Evolutionary conservation across 805 yeast genomes (phyloP).

Genomic region (Lachancea kluyveri): DNA sequence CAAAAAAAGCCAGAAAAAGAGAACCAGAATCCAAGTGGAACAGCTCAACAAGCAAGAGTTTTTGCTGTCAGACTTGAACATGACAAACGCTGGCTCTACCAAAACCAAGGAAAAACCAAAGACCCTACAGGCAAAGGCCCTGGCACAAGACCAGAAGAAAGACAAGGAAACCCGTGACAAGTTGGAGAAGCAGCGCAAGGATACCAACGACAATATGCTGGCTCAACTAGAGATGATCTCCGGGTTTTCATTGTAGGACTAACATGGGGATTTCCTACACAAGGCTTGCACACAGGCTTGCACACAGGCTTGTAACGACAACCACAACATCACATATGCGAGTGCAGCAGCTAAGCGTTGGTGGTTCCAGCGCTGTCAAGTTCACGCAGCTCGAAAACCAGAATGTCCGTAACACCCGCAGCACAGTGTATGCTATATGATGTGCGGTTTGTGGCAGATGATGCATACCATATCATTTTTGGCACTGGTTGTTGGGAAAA

Average conservation of each 20-base stretch:
- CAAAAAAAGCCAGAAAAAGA: constrained; percentile 17
- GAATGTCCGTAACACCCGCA: too few relatives aligned
- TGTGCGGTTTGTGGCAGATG: too few relatives aligned
- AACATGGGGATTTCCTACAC: background rate
- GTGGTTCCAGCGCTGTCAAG: too few relatives aligned
- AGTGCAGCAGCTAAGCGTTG: too few relatives aligned
- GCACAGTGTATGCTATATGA: too few relatives aligned
- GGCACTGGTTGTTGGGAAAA: too few relatives aligned
- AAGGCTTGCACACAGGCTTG: too few relatives aligned
- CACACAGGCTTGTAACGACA: too few relatives aligned
- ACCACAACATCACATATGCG: background rate
- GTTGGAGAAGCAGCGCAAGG: constrained; percentile 18
- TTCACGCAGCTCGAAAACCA: too few relatives aligned
- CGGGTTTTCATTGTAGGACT: constrained; percentile 24
- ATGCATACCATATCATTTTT: too few relatives aligned
- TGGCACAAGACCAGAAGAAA: constrained; percentile 23
- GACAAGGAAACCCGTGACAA: constrained; percentile 21
- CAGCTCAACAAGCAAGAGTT: constrained; percentile 18
- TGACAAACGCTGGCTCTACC: constrained; percentile 1
- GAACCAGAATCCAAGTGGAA: constrained; percentile 19
- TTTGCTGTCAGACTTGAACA: constrained; percentile 6
- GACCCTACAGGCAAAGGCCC: constrained; percentile 14
- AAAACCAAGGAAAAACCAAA: constrained; percentile 1
- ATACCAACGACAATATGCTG: constrained; percentile 24
- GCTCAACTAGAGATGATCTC: constrained; percentile 31